Evolutionary conservation across 306 rosid species (phyloP).

Genomic region (Dryas octopetala): DNA sequence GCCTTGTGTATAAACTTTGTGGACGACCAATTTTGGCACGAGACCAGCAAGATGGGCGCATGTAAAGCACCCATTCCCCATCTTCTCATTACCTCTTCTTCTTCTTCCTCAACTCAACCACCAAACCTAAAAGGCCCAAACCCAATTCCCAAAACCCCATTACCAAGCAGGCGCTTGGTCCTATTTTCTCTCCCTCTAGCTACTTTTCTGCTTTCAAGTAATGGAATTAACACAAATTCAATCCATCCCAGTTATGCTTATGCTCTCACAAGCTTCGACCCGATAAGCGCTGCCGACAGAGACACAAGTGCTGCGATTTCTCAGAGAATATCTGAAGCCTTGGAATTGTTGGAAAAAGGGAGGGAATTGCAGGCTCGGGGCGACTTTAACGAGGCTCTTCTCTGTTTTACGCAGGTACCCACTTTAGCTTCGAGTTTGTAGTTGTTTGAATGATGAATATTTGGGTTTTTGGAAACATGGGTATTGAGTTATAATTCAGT

Average conservation of each 20-base stretch:
- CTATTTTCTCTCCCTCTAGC: constrained; percentile 56
- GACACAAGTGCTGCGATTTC: constrained; percentile 52
- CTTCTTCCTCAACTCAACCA: constrained; percentile 10
- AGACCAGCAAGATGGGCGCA: constrained; percentile 30
- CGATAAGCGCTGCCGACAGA: constrained; percentile 48
- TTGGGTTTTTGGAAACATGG: neutral
- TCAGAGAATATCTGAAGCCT: constrained; percentile 54
- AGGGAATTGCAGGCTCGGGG: constrained; percentile 69
- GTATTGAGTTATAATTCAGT: neutral
- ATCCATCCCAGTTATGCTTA: constrained; percentile 20
- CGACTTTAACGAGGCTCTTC: constrained; percentile 64
- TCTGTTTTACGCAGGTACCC: constrained; percentile 58
- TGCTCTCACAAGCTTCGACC: constrained; percentile 46
- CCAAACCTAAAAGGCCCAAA: constrained; percentile 18
- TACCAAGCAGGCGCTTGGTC: constrained; percentile 48
- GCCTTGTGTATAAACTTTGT: too few relatives aligned
- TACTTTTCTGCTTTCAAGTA: constrained; percentile 41
- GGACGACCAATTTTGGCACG: constrained; percentile 22
- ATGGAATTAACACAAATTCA: neutral
- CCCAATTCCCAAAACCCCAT: constrained; percentile 29
- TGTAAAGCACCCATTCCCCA: constrained; percentile 43
- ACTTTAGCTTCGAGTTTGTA: neutral
- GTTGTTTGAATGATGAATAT: neutral
- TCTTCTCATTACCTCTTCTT: constrained; percentile 29
- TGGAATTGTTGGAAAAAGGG: constrained; percentile 70